A percentile compares a stretch with the other conserved stretches of the same genome.
phyloP scores from a whole-genome alignment of 768 basidiomycete genomes.

The Macrocybe gigantea region DNA sequence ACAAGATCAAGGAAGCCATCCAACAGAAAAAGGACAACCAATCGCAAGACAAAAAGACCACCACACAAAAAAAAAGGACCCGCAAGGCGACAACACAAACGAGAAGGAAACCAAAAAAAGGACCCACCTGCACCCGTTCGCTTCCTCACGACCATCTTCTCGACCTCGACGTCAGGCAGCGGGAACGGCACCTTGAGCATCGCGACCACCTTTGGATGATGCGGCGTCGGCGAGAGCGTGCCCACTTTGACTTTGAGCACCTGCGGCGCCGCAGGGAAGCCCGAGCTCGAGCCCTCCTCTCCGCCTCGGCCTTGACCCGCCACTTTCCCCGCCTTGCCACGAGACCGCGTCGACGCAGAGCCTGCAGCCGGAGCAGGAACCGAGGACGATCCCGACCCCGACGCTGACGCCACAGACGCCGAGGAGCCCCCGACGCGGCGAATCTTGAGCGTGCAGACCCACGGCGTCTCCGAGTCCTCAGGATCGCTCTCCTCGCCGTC shows the following conservation, averaged over 20 bases:
- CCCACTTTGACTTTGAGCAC: constrained; percentile 62
- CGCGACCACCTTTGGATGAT: constrained; percentile 92
- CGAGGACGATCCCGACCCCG: constrained; percentile 9
- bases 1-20: no score
- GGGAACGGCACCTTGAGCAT: constrained; percentile 90
- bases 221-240: constrained; percentile 85
- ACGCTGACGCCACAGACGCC: constrained; percentile 8
- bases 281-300: constrained; percentile 4
- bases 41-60: no score
- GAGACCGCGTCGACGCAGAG: neutral
- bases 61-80: no score
- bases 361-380: neutral
- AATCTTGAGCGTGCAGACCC: constrained; percentile 81
- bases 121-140: constrained; percentile 33
- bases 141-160: constrained; percentile 46
- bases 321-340: constrained; percentile 4
- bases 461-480: constrained; percentile 95
- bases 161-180: constrained; percentile 75
- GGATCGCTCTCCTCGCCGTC: constrained; percentile 85
- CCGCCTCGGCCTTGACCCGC: constrained; percentile 7
- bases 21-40: no score
- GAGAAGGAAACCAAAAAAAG: constrained; percentile 3
- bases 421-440: constrained; percentile 27
- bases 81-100: no score
- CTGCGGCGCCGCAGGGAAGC: constrained; percentile 16